Evolutionary conservation across 2,329 filamentous ascomycete genomes (phyloP), one percentile per base, ranked within the genome.

Genomic region (Hymenoscyphus occultus): DNA sequence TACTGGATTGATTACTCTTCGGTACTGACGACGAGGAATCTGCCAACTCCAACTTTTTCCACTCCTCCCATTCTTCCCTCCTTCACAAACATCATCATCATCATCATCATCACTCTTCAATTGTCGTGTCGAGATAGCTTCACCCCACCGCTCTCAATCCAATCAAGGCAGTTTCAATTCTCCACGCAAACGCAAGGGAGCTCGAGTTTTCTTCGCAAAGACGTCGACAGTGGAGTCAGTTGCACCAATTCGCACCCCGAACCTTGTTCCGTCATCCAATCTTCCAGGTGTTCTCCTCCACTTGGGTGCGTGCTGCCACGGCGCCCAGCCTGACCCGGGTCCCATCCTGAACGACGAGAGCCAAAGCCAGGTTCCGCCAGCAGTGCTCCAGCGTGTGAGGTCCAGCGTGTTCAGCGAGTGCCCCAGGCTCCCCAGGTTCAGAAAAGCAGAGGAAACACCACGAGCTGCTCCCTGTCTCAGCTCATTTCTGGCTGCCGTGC

Each of bases 401-500:
- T 32, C 51, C 19, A 22, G 12, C 6, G n/a, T 22, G 5, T 22
- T 48, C 54, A 28, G 9, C 28, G 45, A 5, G 45, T 51, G 45
- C 19, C 16, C 45, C 45, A 16, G 14, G 45, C 16, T 16, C 45
- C 19, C 14, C 12, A 48, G 42, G 13, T 12, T 13, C 45, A 39
- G 39, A 14, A 28, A 51, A 40, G 28, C 28, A 28, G 28, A 28
- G 28, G 3, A 28, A 3, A 28, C 28, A 28, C 40, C 16, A 40
- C 45, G 22, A 45, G 60, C 35, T 35, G 35, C 35, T 22, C 45
- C 64, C 60, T 65, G 68, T 71, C 71, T 70, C 70, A 72, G 70
- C 71, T 68, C 68, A 67, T 70, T 68, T 70, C 68, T 67, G 65
- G 66, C 60, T 67, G 68, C 64, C 56, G 45, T 19, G 22, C 59